Conservation (phyloP, 2,329 filamentous ascomycete genomes). For the Leptographium radiaticola region DNA sequence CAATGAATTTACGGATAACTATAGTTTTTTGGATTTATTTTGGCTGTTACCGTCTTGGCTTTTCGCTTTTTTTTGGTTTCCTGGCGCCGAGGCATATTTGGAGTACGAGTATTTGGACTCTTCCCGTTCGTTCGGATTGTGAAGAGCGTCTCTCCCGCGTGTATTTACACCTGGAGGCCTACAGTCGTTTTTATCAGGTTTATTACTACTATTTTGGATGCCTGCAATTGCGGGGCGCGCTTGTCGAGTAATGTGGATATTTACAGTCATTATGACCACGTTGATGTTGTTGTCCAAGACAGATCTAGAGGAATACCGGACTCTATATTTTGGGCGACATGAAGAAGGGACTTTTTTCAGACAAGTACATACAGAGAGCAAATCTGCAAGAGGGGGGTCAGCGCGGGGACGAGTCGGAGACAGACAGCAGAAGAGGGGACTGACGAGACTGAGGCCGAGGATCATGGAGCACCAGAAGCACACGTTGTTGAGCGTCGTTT, state of each 20-base stretch:
- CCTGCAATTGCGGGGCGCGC: background rate
- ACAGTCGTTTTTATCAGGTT: background rate
- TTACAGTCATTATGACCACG: background rate
- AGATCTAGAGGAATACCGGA: background rate
- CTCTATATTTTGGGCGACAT: background rate
- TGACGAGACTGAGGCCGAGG: constrained; percentile 65
- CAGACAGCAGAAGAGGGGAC: constrained; percentile 18
- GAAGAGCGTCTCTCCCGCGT: background rate
- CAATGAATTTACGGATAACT: background rate
- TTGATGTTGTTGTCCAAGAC: background rate
- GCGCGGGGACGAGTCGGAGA: background rate
- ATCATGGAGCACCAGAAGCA: constrained; percentile 93
- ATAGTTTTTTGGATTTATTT: background rate
- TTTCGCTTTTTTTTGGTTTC: background rate
- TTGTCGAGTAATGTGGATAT: background rate
- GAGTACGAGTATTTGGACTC: background rate
- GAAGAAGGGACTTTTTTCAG: constrained; percentile 10
- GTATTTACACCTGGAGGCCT: background rate
- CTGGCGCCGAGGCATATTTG: background rate
- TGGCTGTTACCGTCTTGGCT: background rate
- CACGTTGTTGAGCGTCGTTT: constrained; percentile 72
- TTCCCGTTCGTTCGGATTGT: background rate
- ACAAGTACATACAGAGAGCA: constrained; percentile 41
- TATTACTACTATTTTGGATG: background rate
- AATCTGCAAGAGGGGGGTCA: constrained; percentile 24